Percentiles rank a stretch among this genome's conserved stretches.
phyloP scores from a whole-genome alignment of 2,329 filamentous ascomycete species.

The Thelonectria rubi region DNA sequence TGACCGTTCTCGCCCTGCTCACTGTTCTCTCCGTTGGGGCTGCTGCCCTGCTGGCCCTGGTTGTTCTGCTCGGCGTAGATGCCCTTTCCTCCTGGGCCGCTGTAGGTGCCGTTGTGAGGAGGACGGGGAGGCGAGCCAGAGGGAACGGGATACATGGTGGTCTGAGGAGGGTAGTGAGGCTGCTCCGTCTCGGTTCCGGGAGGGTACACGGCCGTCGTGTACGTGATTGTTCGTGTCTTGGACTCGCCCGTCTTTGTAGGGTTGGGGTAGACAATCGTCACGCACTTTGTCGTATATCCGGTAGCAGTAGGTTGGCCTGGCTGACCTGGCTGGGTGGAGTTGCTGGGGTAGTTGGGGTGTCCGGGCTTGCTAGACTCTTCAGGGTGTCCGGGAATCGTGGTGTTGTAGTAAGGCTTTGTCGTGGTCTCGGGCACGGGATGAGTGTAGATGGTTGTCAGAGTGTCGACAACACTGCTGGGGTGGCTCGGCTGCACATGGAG shows the following conservation, averaged over 20 bases:
- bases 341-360: slow-evolving; percentile 5
- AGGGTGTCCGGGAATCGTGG: slow-evolving; percentile 29
- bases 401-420: slow-evolving; percentile 22
- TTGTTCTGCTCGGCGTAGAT: slow-evolving; percentile 2
- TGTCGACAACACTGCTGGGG: slow-evolving; percentile 28
- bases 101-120: slow-evolving; percentile 31
- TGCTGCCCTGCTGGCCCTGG: slow-evolving; percentile 17
- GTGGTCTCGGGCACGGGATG: slow-evolving; percentile 24
- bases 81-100: slow-evolving; percentile 18
- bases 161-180: slow-evolving; percentile 28
- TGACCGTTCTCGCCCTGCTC: background rate
- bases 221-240: slow-evolving; percentile 40
- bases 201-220: slow-evolving; percentile 35
- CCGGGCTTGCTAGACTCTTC: slow-evolving; percentile 22
- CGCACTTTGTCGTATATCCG: slow-evolving; percentile 40
- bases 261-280: slow-evolving; percentile 40
- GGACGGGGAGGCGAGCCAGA: slow-evolving; percentile 27
- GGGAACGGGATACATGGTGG: slow-evolving; percentile 34
- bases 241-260: slow-evolving; percentile 36
- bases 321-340: slow-evolving; percentile 22
- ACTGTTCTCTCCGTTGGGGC: background rate
- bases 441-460: slow-evolving; percentile 38
- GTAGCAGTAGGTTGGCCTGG: slow-evolving; percentile 26
- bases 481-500: slow-evolving; percentile 45
- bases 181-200: slow-evolving; percentile 9